phyloP scores from a whole-genome alignment of 1,284 basidiomycete species.

The Vanrija sp. region DNA sequence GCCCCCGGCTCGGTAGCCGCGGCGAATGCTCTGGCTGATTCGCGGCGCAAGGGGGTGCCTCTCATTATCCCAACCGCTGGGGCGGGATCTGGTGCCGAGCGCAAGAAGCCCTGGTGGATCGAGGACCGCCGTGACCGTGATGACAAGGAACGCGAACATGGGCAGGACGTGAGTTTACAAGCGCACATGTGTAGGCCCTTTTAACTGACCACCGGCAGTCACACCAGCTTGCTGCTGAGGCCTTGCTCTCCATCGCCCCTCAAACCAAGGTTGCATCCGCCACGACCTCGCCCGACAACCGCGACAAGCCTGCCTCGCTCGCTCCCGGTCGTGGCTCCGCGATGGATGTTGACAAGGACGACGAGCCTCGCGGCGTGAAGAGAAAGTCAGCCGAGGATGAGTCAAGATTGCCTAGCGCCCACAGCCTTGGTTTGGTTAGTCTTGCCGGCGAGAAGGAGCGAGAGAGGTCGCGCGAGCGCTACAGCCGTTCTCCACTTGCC shows the following conservation, averaged over 20 bases:
- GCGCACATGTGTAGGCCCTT: too few species aligned
- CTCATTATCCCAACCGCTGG: slow-evolving; percentile 12
- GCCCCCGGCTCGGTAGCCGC: not conserved
- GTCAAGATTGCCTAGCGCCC: slow-evolving; percentile 22
- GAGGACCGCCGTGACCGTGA: slow-evolving; percentile 24
- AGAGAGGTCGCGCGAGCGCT: slow-evolving; percentile 30
- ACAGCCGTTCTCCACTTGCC: slow-evolving; percentile 32
- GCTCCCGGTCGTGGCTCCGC: slow-evolving; percentile 11
- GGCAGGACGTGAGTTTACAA: slow-evolving; percentile 9
- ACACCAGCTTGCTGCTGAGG: slow-evolving; percentile 48
- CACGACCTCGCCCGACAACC: slow-evolving; percentile 25
- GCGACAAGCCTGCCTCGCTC: slow-evolving; percentile 20
- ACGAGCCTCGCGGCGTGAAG: slow-evolving; percentile 38
- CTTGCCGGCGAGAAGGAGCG: slow-evolving; percentile 26
- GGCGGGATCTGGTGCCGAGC: slow-evolving; percentile 15
- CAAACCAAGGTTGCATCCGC: slow-evolving; percentile 21
- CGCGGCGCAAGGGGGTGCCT: slow-evolving; percentile 22
- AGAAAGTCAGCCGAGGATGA: slow-evolving; percentile 39
- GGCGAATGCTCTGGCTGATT: not conserved
- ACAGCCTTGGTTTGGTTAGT: slow-evolving; percentile 26
- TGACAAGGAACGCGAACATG: slow-evolving; percentile 16
- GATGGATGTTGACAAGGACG: slow-evolving; percentile 29
- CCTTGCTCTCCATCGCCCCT: slow-evolving; percentile 46
- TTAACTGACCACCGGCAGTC: slow-evolving; percentile 9
- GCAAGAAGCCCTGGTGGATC: slow-evolving; percentile 44